Base-by-base conservation (phyloP, 306 rosid species). In the Mucuna pruriens region DNA sequence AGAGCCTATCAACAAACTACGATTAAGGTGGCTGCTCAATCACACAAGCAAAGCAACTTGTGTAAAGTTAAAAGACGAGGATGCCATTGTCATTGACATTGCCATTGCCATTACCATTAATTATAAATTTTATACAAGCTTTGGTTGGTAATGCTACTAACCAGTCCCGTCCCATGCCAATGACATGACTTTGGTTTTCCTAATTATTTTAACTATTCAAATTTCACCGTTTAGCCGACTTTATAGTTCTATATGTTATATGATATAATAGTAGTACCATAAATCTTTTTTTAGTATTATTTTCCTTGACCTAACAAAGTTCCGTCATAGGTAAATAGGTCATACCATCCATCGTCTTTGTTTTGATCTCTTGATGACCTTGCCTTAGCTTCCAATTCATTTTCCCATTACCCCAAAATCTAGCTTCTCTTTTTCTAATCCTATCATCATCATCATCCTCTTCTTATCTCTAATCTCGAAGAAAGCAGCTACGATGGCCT, bases 401-500 rank as follows among this genome's bases (percentile, higher is more conserved):
- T 62, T 15, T 62, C 22, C 22, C 69, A 7, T 62, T 62, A 54
- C 26, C 26, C 4, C 4, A 52, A 52, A 52, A 52, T 52, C 20
- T 52, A 4, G 23, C 10, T 57, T 40, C 71, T 42, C 40, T 84
- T 38, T 49, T 66, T 22, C 81, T 19, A 19, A 63, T 19, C 54
- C 5, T 55, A 61, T 63, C 6, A 62, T 75, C 13, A 19, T 62
- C 17, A 22, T 19, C 44, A 42, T 3, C n/a, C 0, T 52, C 13
- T 16, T 5, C n/a, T n/a, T n/a, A n/a, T n/a, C n/a, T n/a, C 3
- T 34, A 4, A 8, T 38, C 49, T 20, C 52, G 34, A 20, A 67
- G 19, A 39, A 67, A 20, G 2, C 19, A 34, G n/a, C 54, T 19
- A n/a, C n/a, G 20, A 83, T 82, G 84, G 42, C 68, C 38, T 29